These are phyloP conservation scores for Spinacia oleracea DNA, from an alignment of 179 eudicot genomes.

Conservation along the genomic window DNA sequence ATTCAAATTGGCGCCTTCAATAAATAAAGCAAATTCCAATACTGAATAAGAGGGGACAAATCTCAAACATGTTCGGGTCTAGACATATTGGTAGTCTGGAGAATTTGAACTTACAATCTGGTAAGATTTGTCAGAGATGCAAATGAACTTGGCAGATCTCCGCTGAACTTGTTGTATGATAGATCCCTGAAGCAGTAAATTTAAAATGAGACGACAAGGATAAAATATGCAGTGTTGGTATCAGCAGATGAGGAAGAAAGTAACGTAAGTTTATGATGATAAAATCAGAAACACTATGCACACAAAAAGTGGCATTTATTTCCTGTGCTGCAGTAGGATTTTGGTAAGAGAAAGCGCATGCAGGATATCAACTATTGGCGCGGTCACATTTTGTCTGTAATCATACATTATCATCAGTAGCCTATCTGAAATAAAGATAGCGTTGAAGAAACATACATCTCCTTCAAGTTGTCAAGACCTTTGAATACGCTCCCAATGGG, in stretches of 20 bases:
- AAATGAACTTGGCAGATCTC: conserved; percentile 88
- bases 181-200: conserved; percentile 64
- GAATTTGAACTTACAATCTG: conserved; percentile 53
- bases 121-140: conserved; percentile 59
- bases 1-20: neutral
- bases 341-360: neutral
- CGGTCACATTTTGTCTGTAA: neutral
- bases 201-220: conserved; percentile 5
- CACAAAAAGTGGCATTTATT: neutral
- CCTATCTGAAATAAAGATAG: neutral
- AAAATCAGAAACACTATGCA: conserved; percentile 1
- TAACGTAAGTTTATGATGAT: neutral
- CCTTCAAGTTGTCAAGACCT: conserved; percentile 60
- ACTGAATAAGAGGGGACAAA: neutral
- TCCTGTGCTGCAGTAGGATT: neutral
- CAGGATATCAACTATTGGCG: neutral
- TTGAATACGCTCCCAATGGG: conserved; percentile 72
- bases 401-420: neutral
- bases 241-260: neutral
- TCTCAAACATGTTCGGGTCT: neutral
- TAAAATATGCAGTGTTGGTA: neutral
- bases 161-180: conserved; percentile 71
- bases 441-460: conserved; percentile 55
- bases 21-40: neutral
- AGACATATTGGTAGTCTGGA: conserved; percentile 1